Base-by-base conservation (phyloP, 306 rosid genomes). In the Glycine soja region DNA sequence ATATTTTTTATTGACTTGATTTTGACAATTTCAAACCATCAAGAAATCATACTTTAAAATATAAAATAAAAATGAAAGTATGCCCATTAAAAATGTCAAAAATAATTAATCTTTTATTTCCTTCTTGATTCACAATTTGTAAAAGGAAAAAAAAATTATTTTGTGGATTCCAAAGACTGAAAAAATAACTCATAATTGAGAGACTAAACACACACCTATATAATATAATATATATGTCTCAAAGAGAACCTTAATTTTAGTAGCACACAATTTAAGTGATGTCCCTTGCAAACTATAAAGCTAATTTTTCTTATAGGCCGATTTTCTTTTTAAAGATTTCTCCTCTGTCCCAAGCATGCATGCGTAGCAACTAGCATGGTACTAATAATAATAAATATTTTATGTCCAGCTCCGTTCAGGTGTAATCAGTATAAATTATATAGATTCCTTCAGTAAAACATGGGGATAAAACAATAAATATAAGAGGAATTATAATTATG, bases 331-430 rank as follows among this genome's bases (percentile, higher is more conserved):
- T 66, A 1, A 7, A 12, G 12, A 1, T 58, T 53, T 66, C 2
- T 45, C 32, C 18, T 34, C 6, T 70, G 8, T 46, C 61, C 58
- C 50, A 51, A 34, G 32, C 65, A 51, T 24, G 19, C 72, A 11
- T 69, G 45, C 66, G 40, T n/a, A n/a, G n/a, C n/a, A n/a, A n/a
- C n/a, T 6, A 50, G 63, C 58, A 5, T 78, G 51, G 67, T 64
- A 70, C 14, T 34, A 64, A 66, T 45, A 68, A 73, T 53, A 84
- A 56, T 32, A 68, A 40, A 74, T 80, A 42, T 59, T 32, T 70
- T 16, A 56, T n/a, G 63, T 47, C 36, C 4, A 56, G 48, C 40
- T 18, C 51, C 54, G 54, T 53, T 34, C 70, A 75, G 74, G 77
- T 56, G 73, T 58, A 46, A 24, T 19, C 62, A 24, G 36, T 10